A percentile compares a stretch with the other conserved stretches of the same genome.
These are phyloP conservation scores for Peniophora sp. DNA, from an alignment of 1,284 basidiomycete species.

Conservation along the genomic window DNA sequence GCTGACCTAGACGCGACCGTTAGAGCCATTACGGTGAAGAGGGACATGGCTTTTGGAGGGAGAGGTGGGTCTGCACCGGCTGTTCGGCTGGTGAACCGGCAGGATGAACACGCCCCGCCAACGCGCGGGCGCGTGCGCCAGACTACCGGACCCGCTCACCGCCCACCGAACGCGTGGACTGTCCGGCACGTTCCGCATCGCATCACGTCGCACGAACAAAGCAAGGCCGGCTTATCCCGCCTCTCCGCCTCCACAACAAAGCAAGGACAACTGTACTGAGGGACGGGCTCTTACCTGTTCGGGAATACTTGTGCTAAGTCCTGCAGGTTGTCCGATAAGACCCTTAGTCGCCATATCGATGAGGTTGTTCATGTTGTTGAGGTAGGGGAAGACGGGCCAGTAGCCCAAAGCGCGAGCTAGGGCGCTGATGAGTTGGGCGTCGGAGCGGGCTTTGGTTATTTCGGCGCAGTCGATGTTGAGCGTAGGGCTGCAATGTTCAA, in stretches of 20 bases:
- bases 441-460: conserved; percentile 68
- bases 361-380: conserved; percentile 79
- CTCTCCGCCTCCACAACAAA: neutral
- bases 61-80: too few relatives aligned
- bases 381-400: conserved; percentile 85
- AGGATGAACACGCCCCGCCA: too few relatives aligned
- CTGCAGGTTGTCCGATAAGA: conserved; percentile 78
- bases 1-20: conserved; percentile 16
- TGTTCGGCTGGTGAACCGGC: too few relatives aligned
- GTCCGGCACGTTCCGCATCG: neutral
- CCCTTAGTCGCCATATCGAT: conserved; percentile 92
- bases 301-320: neutral
- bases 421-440: conserved; percentile 59
- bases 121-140: too few relatives aligned
- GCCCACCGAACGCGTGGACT: neutral
- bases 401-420: conserved; percentile 85
- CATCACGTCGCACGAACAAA: too few relatives aligned
- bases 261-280: neutral
- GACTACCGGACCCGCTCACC: too few relatives aligned
- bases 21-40: too few relatives aligned
- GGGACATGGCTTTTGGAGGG: too few relatives aligned
- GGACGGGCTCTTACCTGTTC: neutral
- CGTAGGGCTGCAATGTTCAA: conserved; percentile 39
- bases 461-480: conserved; percentile 79
- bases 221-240: neutral